Evolutionary conservation across 495 filamentous ascomycete species (phyloP).

Genomic region (Pseudomonodictys pantanalensis): DNA sequence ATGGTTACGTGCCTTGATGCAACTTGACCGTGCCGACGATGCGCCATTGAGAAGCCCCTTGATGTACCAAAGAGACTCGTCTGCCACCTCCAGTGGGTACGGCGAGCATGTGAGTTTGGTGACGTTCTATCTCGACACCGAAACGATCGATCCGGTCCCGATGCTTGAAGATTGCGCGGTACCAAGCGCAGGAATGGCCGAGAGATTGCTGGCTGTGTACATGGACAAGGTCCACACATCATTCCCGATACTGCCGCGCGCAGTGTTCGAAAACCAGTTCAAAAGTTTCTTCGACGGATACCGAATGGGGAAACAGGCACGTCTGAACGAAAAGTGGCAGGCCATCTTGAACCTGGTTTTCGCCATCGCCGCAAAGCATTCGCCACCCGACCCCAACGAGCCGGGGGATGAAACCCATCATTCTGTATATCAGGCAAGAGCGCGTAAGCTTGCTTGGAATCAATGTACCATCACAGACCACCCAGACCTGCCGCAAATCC

Average conservation of each 20-base stretch:
- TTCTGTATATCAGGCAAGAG: slow-evolving; percentile 53
- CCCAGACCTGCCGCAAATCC: slow-evolving; percentile 56
- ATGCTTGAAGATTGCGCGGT: slow-evolving; percentile 49
- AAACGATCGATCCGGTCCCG: slow-evolving; percentile 33
- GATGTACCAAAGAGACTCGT: slow-evolving; percentile 47
- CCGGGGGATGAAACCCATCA: slow-evolving; percentile 50
- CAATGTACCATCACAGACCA: slow-evolving; percentile 49
- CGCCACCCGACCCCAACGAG: slow-evolving; percentile 46
- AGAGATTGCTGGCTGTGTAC: slow-evolving; percentile 52
- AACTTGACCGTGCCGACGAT: slow-evolving; percentile 4
- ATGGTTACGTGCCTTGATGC: slow-evolving; percentile 51
- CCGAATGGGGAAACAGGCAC: background rate
- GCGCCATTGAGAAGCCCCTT: background rate
- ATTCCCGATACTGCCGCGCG: slow-evolving; percentile 57
- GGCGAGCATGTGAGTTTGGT: slow-evolving; percentile 15
- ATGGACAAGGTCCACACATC: slow-evolving; percentile 57
- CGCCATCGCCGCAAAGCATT: slow-evolving; percentile 56
- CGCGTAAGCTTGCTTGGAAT: slow-evolving; percentile 52
- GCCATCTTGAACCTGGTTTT: slow-evolving; percentile 64
- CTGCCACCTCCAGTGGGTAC: slow-evolving; percentile 10
- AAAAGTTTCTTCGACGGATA: slow-evolving; percentile 22
- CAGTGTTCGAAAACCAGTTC: slow-evolving; percentile 53
- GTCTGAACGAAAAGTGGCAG: slow-evolving; percentile 44
- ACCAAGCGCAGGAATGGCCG: slow-evolving; percentile 50
- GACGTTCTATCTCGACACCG: slow-evolving; percentile 19